Evolutionary conservation across 306 rosid species (phyloP).

Genomic region (Rubus idaeus): DNA sequence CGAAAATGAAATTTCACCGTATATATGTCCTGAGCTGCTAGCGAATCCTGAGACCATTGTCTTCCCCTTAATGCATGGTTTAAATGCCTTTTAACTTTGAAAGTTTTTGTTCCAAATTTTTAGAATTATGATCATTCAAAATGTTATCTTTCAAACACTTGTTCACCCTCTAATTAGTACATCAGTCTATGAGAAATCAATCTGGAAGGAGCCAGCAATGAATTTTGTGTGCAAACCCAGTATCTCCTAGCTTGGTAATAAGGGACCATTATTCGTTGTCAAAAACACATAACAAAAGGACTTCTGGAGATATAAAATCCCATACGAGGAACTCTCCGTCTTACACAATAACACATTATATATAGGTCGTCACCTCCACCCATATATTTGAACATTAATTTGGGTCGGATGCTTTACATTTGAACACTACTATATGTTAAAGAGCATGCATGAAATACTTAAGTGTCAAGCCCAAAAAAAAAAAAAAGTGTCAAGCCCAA

Average conservation of each 20-base stretch:
- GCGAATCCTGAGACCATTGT: background rate
- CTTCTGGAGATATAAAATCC: background rate
- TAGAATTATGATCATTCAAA: background rate
- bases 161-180: background rate
- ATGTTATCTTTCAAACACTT: background rate
- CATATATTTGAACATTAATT: background rate
- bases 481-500: background rate
- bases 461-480: background rate
- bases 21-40: background rate
- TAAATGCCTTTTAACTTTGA: background rate
- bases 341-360: background rate
- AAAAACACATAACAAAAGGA: background rate
- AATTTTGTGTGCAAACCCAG: background rate
- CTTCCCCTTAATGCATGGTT: background rate
- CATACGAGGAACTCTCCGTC: background rate
- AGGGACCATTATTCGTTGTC: background rate
- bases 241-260: background rate
- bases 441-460: constrained; percentile 2
- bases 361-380: constrained; percentile 5
- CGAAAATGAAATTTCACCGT: background rate
- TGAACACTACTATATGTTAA: background rate
- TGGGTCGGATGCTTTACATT: background rate
- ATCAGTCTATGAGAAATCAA: background rate
- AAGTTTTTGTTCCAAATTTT: background rate
- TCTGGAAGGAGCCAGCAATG: background rate